Evolutionary conservation across 106 monocot species (phyloP).

Genomic region (Dendrobium nobile): DNA sequence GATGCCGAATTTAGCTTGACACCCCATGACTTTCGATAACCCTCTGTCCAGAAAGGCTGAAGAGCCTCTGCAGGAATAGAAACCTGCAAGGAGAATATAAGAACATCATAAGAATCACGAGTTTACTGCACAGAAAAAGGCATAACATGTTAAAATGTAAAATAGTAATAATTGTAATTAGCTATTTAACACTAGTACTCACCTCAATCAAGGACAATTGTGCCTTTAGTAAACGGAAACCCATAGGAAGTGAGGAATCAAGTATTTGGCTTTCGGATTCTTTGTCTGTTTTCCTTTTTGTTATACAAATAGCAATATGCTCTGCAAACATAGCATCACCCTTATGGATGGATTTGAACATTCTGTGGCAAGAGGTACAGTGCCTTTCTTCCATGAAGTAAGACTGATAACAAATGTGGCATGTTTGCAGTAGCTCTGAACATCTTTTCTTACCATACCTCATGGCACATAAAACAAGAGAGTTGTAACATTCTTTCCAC

Average conservation of each 20-base stretch:
- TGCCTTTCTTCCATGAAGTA: constrained; percentile 73
- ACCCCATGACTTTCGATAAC: constrained; percentile 82
- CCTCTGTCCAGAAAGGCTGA: constrained; percentile 79
- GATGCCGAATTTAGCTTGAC: constrained; percentile 65
- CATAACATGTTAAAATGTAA: background rate
- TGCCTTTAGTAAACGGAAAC: constrained; percentile 60
- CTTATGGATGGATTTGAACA: constrained; percentile 48
- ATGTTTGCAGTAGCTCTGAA: constrained; percentile 45
- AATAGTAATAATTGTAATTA: background rate
- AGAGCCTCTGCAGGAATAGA: constrained; percentile 87
- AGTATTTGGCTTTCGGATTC: constrained; percentile 37
- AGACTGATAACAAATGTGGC: constrained; percentile 54
- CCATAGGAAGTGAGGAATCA: constrained; percentile 41
- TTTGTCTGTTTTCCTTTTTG: constrained; percentile 38
- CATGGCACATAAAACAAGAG: constrained; percentile 50
- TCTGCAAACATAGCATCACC: constrained; percentile 48
- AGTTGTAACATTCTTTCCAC: constrained; percentile 62
- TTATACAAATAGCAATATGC: constrained; percentile 51
- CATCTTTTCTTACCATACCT: constrained; percentile 82
- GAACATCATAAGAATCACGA: background rate
- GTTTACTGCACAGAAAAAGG: background rate
- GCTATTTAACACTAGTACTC: background rate
- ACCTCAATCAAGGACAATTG: constrained; percentile 71
- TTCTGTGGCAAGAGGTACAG: constrained; percentile 69
- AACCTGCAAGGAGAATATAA: constrained; percentile 37